phyloP scores from a whole-genome alignment of 345 rosid genomes.

The Hibiscus trionum region DNA sequence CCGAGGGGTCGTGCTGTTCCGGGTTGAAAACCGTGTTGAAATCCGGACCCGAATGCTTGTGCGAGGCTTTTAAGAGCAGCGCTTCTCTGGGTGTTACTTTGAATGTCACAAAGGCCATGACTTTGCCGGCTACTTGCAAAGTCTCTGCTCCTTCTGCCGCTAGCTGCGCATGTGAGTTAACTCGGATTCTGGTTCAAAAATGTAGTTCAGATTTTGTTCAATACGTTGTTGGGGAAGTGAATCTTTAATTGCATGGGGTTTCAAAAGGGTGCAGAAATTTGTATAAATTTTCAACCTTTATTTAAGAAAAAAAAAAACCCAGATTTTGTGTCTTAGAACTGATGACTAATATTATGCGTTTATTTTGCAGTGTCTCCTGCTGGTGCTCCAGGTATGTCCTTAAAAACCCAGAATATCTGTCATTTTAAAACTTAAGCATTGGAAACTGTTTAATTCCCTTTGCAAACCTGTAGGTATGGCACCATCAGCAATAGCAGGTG shows the following conservation, averaged over 20 bases:
- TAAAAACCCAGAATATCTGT: neutral
- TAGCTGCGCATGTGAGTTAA: constrained; percentile 55
- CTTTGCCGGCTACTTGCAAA: constrained; percentile 74
- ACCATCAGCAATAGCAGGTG: constrained; percentile 16
- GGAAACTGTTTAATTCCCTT: neutral
- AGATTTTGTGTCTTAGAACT: neutral
- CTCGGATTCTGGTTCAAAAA: neutral
- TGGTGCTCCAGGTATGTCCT: constrained; percentile 34
- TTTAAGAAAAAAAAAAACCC: neutral
- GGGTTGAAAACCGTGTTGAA: constrained; percentile 66
- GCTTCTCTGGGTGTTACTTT: constrained; percentile 57
- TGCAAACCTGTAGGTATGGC: constrained; percentile 13
- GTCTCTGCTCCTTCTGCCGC: constrained; percentile 60
- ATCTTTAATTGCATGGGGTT: neutral
- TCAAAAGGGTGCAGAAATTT: neutral
- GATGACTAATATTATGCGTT: neutral
- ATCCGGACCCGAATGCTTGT: constrained; percentile 61
- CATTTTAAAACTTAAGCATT: neutral
- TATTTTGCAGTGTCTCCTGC: constrained; percentile 39
- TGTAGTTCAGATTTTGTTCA: neutral
- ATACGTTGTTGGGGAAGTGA: neutral
- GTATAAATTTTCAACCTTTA: neutral
- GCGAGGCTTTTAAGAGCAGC: constrained; percentile 73
- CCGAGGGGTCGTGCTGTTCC: constrained; percentile 58
- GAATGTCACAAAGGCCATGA: constrained; percentile 70